Conservation (phyloP, 129 eudicot species). For the Solidago caesia region DNA sequence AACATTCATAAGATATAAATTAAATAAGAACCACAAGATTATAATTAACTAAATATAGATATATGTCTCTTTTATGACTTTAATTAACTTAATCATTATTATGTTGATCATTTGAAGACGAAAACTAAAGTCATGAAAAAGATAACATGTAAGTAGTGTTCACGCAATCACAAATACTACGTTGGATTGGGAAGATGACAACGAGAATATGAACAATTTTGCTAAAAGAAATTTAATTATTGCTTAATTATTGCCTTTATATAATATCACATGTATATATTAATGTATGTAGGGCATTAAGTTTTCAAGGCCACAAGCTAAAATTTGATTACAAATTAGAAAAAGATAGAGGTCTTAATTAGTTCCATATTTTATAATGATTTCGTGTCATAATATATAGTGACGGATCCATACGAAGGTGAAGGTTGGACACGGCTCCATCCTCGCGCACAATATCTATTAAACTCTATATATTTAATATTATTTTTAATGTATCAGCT, state of each 20-base stretch:
- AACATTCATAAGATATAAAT: constrained; percentile 3
- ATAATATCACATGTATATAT: not conserved
- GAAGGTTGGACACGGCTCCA: too few species aligned
- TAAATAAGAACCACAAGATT: not conserved
- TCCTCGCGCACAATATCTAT: too few species aligned
- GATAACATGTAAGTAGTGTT: constrained; percentile 6
- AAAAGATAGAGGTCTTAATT: too few species aligned
- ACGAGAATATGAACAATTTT: not conserved
- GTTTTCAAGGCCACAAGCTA: not conserved
- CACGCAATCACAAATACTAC: constrained; percentile 22
- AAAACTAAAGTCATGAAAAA: constrained; percentile 23
- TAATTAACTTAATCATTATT: not conserved
- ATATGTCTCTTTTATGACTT: constrained; percentile 4
- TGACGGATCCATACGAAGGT: too few species aligned
- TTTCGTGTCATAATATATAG: too few species aligned
- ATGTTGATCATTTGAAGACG: constrained; percentile 8
- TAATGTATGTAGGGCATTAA: not conserved
- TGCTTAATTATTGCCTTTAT: not conserved
- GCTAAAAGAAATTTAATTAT: not conserved
- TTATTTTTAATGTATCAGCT: too few species aligned
- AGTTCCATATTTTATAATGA: too few species aligned
- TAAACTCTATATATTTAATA: too few species aligned
- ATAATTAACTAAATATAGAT: not conserved
- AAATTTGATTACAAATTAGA: too few species aligned
- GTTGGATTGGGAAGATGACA: constrained; percentile 12